These are phyloP conservation scores for Ophiostoma sp. DNA, from an alignment of 2,329 filamentous ascomycete genomes.

Conservation along the genomic window DNA sequence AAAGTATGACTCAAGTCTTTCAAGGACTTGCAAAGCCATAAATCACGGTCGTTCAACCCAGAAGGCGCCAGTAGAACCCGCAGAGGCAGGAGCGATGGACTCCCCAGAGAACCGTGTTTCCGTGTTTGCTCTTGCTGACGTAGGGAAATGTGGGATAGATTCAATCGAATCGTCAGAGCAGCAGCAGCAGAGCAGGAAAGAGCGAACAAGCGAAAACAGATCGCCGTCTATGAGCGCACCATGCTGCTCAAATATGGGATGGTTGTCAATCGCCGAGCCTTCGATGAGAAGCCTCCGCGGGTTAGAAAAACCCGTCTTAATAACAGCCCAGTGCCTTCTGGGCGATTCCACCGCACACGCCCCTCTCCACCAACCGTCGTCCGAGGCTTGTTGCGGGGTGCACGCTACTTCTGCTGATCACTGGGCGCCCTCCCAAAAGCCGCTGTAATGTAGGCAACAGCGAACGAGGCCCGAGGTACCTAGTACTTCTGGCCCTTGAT, in stretches of 20 bases:
- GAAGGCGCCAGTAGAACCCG: not conserved
- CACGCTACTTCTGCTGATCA: conserved; percentile 11
- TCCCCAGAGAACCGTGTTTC: not conserved
- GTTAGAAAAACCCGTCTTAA: conserved; percentile 12
- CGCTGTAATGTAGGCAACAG: conserved; percentile 14
- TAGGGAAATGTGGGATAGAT: conserved; percentile 7
- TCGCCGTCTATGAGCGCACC: conserved; percentile 15
- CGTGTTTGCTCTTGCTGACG: not conserved
- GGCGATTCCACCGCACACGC: conserved; percentile 16
- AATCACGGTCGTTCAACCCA: not conserved
- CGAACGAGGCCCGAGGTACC: conserved; percentile 4
- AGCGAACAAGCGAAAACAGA: conserved; percentile 1
- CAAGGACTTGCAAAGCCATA: not conserved
- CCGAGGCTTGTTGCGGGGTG: not conserved
- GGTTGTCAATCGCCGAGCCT: conserved; percentile 4
- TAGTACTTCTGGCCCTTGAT: not conserved
- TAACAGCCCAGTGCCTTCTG: conserved; percentile 20
- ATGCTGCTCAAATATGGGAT: conserved; percentile 6
- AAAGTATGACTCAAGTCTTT: conserved; percentile 6
- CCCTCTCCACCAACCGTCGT: not conserved
- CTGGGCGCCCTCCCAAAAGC: conserved; percentile 19
- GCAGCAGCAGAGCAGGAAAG: not conserved
- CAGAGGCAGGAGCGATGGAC: not conserved
- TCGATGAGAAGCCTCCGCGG: not conserved
- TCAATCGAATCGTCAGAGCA: not conserved